A percentile compares a stretch with the other conserved stretches of the same genome.
These are phyloP conservation scores for Candida chauliodis DNA, from an alignment of 805 yeast species.

Conservation along the genomic window DNA sequence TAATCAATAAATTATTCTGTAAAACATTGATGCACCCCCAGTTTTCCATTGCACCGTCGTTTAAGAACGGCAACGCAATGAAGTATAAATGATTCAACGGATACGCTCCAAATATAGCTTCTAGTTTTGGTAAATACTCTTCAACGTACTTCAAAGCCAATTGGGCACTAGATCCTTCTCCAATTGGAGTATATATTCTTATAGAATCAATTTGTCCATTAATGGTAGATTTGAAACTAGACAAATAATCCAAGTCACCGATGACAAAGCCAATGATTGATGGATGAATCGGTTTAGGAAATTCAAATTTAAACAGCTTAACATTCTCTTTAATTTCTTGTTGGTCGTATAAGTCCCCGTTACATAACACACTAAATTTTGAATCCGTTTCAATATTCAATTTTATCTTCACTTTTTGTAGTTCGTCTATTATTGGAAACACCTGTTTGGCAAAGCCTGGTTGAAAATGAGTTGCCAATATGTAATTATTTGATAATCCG, in stretches of 20 bases:
- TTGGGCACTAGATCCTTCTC: slow-evolving; percentile 44
- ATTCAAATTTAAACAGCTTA: slow-evolving; percentile 34
- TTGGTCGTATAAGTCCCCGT: slow-evolving; percentile 20
- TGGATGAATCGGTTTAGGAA: slow-evolving; percentile 50
- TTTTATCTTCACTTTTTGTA: slow-evolving; percentile 50
- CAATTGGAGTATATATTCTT: slow-evolving; percentile 53
- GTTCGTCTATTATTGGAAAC: slow-evolving; percentile 71
- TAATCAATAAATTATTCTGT: slow-evolving; percentile 40
- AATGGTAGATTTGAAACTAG: slow-evolving; percentile 14
- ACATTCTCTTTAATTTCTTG: slow-evolving; percentile 12
- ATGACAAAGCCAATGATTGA: slow-evolving; percentile 65
- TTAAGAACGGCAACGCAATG: slow-evolving; percentile 63
- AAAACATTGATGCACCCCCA: slow-evolving; percentile 66
- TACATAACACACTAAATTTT: slow-evolving; percentile 51
- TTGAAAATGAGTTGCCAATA: slow-evolving; percentile 71
- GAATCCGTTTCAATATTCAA: slow-evolving; percentile 45
- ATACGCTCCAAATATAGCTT: slow-evolving; percentile 42
- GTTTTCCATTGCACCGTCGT: slow-evolving; percentile 81
- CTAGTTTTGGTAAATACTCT: slow-evolving; percentile 47
- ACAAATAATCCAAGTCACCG: slow-evolving; percentile 57
- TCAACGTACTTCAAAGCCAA: slow-evolving; percentile 49
- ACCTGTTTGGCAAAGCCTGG: slow-evolving; percentile 61
- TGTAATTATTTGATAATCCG: slow-evolving; percentile 47
- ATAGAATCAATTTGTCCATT: slow-evolving; percentile 12
- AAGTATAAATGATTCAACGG: slow-evolving; percentile 68